These are phyloP conservation scores for Lonicera japonica DNA, from an alignment of 129 eudicot genomes.

Conservation along the genomic window DNA sequence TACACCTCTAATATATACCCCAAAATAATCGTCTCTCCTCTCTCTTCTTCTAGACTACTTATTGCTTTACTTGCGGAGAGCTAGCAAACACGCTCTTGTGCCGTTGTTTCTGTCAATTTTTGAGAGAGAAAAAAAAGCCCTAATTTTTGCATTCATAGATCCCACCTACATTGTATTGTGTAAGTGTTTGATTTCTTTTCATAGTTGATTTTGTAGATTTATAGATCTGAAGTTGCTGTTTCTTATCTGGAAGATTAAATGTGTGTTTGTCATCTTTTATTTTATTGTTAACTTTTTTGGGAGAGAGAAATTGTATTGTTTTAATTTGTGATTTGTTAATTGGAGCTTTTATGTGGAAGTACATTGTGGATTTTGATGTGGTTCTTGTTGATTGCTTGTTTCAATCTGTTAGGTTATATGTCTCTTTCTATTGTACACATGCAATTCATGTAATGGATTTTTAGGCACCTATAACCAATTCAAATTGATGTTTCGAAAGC, in stretches of 20 bases:
- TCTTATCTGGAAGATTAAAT: neutral
- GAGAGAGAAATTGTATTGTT: neutral
- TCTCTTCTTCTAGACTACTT: neutral
- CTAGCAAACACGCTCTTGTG: neutral
- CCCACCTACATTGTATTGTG: conserved; percentile 13
- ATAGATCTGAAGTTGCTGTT: neutral
- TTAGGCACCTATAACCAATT: no score
- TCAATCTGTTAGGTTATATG: neutral
- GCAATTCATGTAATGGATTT: no score
- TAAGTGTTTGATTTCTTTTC: neutral
- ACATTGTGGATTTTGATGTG: neutral
- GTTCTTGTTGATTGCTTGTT: no score
- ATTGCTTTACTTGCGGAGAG: neutral
- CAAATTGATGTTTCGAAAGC: no score
- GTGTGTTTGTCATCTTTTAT: no score
- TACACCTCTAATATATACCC: neutral
- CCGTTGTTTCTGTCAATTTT: neutral
- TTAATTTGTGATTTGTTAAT: neutral
- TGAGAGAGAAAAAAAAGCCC: neutral
- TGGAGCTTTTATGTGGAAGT: neutral
- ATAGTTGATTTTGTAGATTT: neutral
- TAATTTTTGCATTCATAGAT: neutral
- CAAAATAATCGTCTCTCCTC: neutral
- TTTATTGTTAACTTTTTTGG: no score
- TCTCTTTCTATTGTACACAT: no score